Percentiles rank a stretch among this genome's conserved stretches.
phyloP scores from a whole-genome alignment of 352 stramenopile genomes.

The Phytophthora foliorum region DNA sequence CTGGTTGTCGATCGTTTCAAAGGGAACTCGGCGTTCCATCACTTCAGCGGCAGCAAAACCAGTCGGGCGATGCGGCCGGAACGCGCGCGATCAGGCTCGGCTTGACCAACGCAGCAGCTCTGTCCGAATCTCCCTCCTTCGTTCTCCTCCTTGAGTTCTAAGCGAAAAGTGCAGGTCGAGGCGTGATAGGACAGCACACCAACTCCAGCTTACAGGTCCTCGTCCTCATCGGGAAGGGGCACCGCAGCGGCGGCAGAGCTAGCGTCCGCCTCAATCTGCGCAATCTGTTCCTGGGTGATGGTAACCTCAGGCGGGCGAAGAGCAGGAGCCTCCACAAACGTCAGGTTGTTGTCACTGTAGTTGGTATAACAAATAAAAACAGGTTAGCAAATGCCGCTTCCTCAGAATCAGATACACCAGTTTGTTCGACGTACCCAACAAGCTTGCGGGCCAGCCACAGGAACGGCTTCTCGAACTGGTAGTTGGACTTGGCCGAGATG shows the following conservation, averaged over 20 bases:
- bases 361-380: conserved; percentile 13
- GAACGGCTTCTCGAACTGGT: conserved; percentile 99
- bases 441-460: conserved; percentile 99
- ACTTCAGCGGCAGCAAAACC: conserved; percentile 42
- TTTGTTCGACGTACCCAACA: conserved; percentile 78
- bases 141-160: conserved; percentile 42
- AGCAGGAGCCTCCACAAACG: conserved; percentile 98
- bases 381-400: conserved; percentile 6
- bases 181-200: conserved; percentile 46
- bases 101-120: conserved; percentile 10
- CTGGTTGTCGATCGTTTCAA: conserved; percentile 39
- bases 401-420: background rate
- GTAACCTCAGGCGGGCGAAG: conserved; percentile 97
- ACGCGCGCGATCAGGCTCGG: conserved; percentile 9
- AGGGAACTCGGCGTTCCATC: conserved; percentile 40
- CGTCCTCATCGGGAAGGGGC: conserved; percentile 98
- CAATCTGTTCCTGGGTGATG: conserved; percentile 95
- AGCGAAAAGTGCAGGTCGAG: conserved; percentile 45
- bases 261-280: conserved; percentile 94
- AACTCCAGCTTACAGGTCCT: conserved; percentile 93
- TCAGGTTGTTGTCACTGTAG: conserved; percentile 96
- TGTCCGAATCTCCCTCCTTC: conserved; percentile 31
- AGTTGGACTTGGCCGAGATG: conserved; percentile 99
- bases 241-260: conserved; percentile 91
- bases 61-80: conserved; percentile 28